phyloP scores from a whole-genome alignment of 495 filamentous ascomycete genomes.

The Chaetomidium leptoderma region DNA sequence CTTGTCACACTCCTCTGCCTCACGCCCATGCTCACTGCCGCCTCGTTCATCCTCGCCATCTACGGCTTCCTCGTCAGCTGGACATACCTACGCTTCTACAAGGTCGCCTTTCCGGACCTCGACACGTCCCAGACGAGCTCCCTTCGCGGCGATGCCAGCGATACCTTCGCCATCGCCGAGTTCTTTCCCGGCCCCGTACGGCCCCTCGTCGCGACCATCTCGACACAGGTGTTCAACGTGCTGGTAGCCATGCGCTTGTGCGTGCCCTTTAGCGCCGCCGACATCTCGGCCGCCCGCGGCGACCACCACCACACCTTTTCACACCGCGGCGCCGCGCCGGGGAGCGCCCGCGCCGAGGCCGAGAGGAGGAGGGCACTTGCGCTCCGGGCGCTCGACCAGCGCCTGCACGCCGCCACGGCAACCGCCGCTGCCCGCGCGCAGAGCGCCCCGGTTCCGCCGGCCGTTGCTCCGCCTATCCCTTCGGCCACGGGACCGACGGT shows the following conservation, averaged over 20 bases:
- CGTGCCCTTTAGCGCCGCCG: constrained; percentile 80
- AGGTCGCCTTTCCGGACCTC: constrained; percentile 59
- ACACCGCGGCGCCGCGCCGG: constrained; percentile 58
- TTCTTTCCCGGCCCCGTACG: constrained; percentile 91
- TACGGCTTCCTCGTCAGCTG: constrained; percentile 83
- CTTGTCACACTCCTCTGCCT: constrained; percentile 71
- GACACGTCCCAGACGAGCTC: constrained; percentile 58
- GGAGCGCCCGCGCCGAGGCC: constrained; percentile 82
- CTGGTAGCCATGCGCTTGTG: constrained; percentile 72
- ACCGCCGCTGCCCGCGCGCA: constrained; percentile 40
- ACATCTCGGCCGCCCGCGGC: constrained; percentile 66
- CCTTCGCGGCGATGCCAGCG: constrained; percentile 81
- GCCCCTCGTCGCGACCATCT: constrained; percentile 66
- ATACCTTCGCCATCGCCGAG: constrained; percentile 90
- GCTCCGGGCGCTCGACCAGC: constrained; percentile 85
- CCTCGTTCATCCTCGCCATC: constrained; percentile 75
- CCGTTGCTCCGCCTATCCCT: constrained; percentile 37
- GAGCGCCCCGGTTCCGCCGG: constrained; percentile 34
- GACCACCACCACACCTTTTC: constrained; percentile 34
- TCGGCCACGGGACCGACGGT: constrained; percentile 45
- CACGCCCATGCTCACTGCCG: constrained; percentile 76
- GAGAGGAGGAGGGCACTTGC: constrained; percentile 86
- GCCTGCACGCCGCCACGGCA: constrained; percentile 75
- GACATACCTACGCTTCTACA: constrained; percentile 96
- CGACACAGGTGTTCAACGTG: constrained; percentile 67